Conservation (phyloP, 2,329 filamentous ascomycete genomes). For the Aspergillus quadricinctus region DNA sequence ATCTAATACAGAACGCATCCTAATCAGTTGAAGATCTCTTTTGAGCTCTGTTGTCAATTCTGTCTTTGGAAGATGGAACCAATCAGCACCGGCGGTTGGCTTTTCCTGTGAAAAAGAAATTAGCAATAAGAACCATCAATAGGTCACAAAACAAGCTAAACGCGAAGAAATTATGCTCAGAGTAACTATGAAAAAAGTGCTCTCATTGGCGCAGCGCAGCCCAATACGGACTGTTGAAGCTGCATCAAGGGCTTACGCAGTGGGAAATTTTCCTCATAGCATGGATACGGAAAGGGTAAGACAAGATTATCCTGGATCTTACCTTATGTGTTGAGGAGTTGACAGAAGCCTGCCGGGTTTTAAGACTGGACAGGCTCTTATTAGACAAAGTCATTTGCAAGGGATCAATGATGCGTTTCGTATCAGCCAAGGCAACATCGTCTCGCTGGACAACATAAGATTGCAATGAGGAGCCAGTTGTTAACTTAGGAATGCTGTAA, state of each 20-base stretch:
- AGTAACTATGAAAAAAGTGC: conserved; percentile 67
- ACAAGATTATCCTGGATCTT: conserved; percentile 24
- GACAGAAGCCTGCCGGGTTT: not conserved
- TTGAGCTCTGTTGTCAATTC: conserved; percentile 79
- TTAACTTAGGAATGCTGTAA: conserved; percentile 48
- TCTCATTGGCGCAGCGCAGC: conserved; percentile 68
- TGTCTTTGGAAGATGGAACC: conserved; percentile 86
- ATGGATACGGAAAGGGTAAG: conserved; percentile 17
- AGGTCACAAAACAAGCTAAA: conserved; percentile 7
- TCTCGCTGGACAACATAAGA: conserved; percentile 53
- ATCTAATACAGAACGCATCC: conserved; percentile 84
- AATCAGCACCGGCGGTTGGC: conserved; percentile 70
- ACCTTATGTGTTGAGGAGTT: conserved; percentile 45
- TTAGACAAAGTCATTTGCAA: conserved; percentile 33
- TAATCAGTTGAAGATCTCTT: conserved; percentile 81
- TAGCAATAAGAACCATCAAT: conserved; percentile 6
- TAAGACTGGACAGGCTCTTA: not conserved
- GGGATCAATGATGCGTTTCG: conserved; percentile 46
- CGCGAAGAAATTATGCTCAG: conserved; percentile 46
- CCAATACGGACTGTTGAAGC: conserved; percentile 73
- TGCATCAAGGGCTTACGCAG: conserved; percentile 63
- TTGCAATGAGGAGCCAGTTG: conserved; percentile 44
- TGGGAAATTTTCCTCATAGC: conserved; percentile 75
- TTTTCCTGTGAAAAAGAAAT: conserved; percentile 43
- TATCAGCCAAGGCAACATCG: conserved; percentile 51